Percentiles rank a stretch among this genome's conserved stretches.
Evolutionary conservation across 192 early-diverging fungal species (phyloP).

Genomic region (Backusella circina): DNA sequence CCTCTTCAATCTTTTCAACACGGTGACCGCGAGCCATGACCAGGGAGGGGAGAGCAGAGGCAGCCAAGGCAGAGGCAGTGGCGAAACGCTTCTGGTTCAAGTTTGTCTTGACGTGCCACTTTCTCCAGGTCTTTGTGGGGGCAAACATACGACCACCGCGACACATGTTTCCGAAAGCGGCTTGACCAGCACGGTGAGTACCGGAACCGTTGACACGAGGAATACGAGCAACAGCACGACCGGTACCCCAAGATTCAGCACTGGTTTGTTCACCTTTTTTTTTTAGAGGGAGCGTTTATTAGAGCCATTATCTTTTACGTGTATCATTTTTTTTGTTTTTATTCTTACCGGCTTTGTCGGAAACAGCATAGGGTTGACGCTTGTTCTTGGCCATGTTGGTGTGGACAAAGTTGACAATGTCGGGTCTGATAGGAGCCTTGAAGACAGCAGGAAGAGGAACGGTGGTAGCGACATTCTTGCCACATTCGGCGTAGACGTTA

Average conservation of each 20-base stretch:
- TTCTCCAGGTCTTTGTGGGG: constrained; percentile 99
- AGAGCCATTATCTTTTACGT: too few species aligned
- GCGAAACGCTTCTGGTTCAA: constrained; percentile 99
- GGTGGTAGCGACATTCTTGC: constrained; percentile 65
- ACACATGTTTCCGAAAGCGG: constrained; percentile 99
- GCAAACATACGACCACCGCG: constrained; percentile 99
- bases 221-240: constrained; percentile 99
- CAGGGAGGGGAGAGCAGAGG: constrained; percentile 87
- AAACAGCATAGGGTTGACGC: constrained; percentile 96
- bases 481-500: constrained; percentile 85
- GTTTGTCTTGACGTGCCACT: constrained; percentile 99
- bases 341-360: constrained; percentile 79
- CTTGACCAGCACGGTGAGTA: constrained; percentile 98
- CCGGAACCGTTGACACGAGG: constrained; percentile 96
- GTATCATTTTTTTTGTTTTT: background rate
- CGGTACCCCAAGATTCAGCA: constrained; percentile 97
- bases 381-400: constrained; percentile 99
- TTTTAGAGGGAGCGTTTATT: too few species aligned
- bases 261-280: constrained; percentile 92
- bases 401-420: constrained; percentile 95
- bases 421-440: constrained; percentile 96
- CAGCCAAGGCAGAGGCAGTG: constrained; percentile 95
- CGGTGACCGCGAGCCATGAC: constrained; percentile 98
- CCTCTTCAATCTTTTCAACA: constrained; percentile 89
- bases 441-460: constrained; percentile 91